These are phyloP conservation scores for Amorphotheca resinae DNA, from an alignment of 495 filamentous ascomycete genomes.

Conservation along the genomic window DNA sequence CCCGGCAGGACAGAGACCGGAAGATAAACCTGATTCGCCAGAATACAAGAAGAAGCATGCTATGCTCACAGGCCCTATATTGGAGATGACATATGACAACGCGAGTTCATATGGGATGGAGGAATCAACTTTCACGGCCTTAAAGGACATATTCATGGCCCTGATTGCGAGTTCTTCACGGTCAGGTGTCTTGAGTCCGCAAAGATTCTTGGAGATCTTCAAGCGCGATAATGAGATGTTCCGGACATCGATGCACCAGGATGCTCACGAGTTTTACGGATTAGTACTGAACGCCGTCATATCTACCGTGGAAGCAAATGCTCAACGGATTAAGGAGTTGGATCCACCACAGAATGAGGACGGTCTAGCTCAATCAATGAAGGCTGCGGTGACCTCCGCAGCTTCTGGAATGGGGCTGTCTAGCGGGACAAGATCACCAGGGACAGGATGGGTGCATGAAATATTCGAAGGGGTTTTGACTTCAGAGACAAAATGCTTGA, in stretches of 20 bases:
- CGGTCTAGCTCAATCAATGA: constrained; percentile 27
- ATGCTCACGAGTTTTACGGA: constrained; percentile 95
- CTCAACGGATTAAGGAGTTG: constrained; percentile 42
- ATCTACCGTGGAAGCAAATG: constrained; percentile 77
- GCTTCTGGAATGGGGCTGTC: constrained; percentile 24
- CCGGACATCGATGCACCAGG: constrained; percentile 90
- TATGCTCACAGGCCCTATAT: constrained; percentile 69
- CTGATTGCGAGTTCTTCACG: constrained; percentile 70
- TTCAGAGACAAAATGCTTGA: constrained; percentile 92
- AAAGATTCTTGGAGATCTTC: constrained; percentile 86
- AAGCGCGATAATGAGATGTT: constrained; percentile 97
- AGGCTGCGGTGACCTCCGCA: constrained; percentile 33
- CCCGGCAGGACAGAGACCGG: constrained; percentile 31
- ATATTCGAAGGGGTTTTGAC: constrained; percentile 91
- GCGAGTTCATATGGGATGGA: constrained; percentile 77
- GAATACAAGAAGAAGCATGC: constrained; percentile 97
- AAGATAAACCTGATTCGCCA: constrained; percentile 73
- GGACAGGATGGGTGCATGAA: constrained; percentile 89
- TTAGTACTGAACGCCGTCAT: constrained; percentile 93
- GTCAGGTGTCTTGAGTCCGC: constrained; percentile 84
- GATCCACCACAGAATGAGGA: constrained; percentile 27
- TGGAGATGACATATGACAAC: constrained; percentile 72
- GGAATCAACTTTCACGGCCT: constrained; percentile 82
- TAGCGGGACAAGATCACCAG: constrained; percentile 27
- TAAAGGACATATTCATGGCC: constrained; percentile 94